phyloP scores from a whole-genome alignment of 1,284 basidiomycete species.

The Albatrellus sp. region DNA sequence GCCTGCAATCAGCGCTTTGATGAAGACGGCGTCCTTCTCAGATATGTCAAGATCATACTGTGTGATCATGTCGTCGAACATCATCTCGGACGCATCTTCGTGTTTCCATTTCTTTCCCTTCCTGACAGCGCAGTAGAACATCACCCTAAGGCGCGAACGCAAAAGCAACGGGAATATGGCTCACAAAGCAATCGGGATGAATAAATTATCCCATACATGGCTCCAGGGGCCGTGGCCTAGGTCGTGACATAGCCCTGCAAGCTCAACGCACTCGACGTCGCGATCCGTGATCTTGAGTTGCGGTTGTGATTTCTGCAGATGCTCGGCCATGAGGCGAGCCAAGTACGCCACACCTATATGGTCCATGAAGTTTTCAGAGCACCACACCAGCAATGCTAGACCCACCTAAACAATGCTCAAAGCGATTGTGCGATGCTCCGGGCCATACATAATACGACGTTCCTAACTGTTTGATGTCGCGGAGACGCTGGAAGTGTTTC shows the following conservation, averaged over 20 bases:
- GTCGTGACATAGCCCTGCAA: slow-evolving; percentile 64
- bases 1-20: slow-evolving; percentile 62
- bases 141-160: not conserved
- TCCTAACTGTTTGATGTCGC: slow-evolving; percentile 67
- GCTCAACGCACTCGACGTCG: slow-evolving; percentile 54
- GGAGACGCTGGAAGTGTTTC: slow-evolving; percentile 61
- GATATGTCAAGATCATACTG: slow-evolving; percentile 35
- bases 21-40: slow-evolving; percentile 35
- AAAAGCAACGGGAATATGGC: slow-evolving; percentile 12
- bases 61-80: slow-evolving; percentile 51
- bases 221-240: slow-evolving; percentile 67
- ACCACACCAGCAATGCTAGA: not conserved
- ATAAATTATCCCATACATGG: slow-evolving; percentile 58
- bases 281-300: slow-evolving; percentile 51
- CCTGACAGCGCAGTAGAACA: slow-evolving; percentile 13
- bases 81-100: slow-evolving; percentile 61
- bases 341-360: slow-evolving; percentile 56
- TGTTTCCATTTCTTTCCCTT: slow-evolving; percentile 45
- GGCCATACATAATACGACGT: slow-evolving; percentile 66
- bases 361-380: not conserved
- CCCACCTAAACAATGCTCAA: slow-evolving; percentile 68
- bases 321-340: slow-evolving; percentile 44
- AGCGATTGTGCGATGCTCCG: slow-evolving; percentile 64
- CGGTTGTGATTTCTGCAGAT: slow-evolving; percentile 46
- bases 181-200: slow-evolving; percentile 48